Conservation (phyloP, 208 protist genomes). For the Trypanosoma cruzi region DNA sequence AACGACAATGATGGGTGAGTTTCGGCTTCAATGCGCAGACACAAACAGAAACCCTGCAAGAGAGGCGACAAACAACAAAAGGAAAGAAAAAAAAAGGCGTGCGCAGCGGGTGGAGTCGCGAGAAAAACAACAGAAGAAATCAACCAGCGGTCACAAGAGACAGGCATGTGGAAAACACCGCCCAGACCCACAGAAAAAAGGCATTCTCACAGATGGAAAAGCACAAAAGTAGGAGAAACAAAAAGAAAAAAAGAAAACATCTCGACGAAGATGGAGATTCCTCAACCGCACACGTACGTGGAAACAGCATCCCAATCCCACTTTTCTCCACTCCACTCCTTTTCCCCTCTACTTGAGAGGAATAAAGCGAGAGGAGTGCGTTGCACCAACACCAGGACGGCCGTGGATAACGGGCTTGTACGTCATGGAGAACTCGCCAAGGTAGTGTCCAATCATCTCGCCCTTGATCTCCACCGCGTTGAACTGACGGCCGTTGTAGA, state of each 20-base stretch:
- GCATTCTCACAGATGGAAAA: neutral
- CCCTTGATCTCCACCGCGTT: constrained; percentile 99
- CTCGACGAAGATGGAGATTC: neutral
- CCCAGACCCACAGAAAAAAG: too few species aligned
- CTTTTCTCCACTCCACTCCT: neutral
- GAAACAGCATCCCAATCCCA: neutral
- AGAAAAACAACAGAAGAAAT: too few species aligned
- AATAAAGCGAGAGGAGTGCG: constrained; percentile 94
- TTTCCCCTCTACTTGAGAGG: constrained; percentile 62
- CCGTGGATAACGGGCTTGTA: constrained; percentile 99
- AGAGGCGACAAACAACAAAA: neutral
- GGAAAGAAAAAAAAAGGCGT: too few species aligned
- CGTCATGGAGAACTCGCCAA: constrained; percentile 99
- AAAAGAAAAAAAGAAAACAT: constrained; percentile 16
- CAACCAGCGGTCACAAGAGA: too few species aligned
- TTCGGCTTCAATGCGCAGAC: neutral
- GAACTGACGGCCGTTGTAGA: constrained; percentile 99
- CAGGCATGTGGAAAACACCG: too few species aligned
- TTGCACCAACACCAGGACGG: constrained; percentile 99
- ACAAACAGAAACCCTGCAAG: neutral
- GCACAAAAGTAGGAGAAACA: neutral
- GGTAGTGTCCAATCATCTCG: constrained; percentile 99
- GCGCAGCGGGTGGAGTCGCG: too few species aligned
- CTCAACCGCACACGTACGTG: neutral
- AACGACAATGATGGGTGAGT: neutral